Evolutionary conservation across 2,329 filamentous ascomycete genomes (phyloP), one percentile per base, ranked within the genome.

Genomic region (Xylariaceae sp.): DNA sequence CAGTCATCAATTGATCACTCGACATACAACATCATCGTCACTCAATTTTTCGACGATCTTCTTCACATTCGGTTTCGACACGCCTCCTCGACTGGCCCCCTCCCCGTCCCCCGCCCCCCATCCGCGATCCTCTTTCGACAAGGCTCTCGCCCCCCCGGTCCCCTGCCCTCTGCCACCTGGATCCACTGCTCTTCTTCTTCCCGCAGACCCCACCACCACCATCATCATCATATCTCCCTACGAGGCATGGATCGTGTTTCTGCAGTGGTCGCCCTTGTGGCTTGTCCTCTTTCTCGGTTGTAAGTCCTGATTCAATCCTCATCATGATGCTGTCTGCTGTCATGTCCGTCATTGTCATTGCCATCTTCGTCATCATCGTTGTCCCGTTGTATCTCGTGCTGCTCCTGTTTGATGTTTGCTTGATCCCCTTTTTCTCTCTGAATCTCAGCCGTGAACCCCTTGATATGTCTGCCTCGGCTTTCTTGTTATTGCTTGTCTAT

Each of bases 221-320:
- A 34, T 34, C 32, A 34, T 34, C n/a, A n/a, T n/a, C n/a, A n/a
- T n/a, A n/a, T 33, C 30, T 17, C 18, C 30, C n/a, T 13, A 33
- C n/a, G n/a, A n/a, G n/a, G n/a, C n/a, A n/a, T n/a, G n/a, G n/a
- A n/a, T n/a, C n/a, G n/a, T n/a, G n/a, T n/a, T n/a, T n/a, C n/a
- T n/a, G n/a, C n/a, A n/a, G n/a, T 29, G 26, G 33, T 15, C 16
- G 6, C 35, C 35, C 4, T 16, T 37, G 9, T 38, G 36, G 36
- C 17, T 38, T n/a, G 13, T 38, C 4, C 24, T 38, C 13, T 31
- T 17, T 17, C 36, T 38, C n/a, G 36, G 24, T 17, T 38, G 36
- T 38, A 38, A 38, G 36, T 38, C 22, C 6, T 26, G n/a, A n/a
- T n/a, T n/a, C n/a, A n/a, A n/a, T 26, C 22, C 22, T 26, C 22